These are phyloP conservation scores for Backusella mclennaniae DNA, from an alignment of 192 early-diverging fungal genomes.

Conservation along the genomic window DNA sequence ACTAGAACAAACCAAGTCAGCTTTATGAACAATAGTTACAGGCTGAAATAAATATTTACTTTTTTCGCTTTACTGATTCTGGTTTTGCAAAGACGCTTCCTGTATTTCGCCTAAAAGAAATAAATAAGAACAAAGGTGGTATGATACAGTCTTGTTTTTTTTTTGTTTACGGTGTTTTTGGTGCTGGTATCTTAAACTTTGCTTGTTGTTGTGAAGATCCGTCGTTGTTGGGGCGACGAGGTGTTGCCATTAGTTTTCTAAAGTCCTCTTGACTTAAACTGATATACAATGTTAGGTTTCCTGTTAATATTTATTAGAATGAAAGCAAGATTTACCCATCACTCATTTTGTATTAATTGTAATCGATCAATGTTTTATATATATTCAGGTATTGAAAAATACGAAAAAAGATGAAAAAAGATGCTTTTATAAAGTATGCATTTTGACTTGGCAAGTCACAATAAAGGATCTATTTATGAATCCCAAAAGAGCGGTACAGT, in stretches of 20 bases:
- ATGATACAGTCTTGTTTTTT: not conserved
- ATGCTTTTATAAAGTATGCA: not conserved
- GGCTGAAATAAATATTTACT: constrained; percentile 30
- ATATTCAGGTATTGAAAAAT: not conserved
- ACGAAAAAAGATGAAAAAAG: not conserved
- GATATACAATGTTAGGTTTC: not conserved
- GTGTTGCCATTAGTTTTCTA: constrained; percentile 71
- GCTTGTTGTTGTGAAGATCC: constrained; percentile 30
- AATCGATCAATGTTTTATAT: not conserved
- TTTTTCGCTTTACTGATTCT: constrained; percentile 41
- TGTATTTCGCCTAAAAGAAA: constrained; percentile 26
- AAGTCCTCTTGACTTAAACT: constrained; percentile 80
- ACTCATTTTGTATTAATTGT: constrained; percentile 2
- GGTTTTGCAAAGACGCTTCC: constrained; percentile 47
- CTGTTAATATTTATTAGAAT: not conserved
- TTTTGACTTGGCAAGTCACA: not conserved
- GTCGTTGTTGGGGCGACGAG: constrained; percentile 43
- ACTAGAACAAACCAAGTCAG: not conserved
- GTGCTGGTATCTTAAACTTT: constrained; percentile 25
- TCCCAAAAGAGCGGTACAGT: constrained; percentile 26
- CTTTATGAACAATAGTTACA: not conserved
- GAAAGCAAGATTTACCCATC: constrained; percentile 3
- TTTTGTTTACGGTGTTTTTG: constrained; percentile 36
- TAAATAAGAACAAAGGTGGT: not conserved
- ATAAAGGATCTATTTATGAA: not conserved